These are phyloP conservation scores for Hamigera avellanea DNA, from an alignment of 495 filamentous ascomycete species.

Conservation along the genomic window DNA sequence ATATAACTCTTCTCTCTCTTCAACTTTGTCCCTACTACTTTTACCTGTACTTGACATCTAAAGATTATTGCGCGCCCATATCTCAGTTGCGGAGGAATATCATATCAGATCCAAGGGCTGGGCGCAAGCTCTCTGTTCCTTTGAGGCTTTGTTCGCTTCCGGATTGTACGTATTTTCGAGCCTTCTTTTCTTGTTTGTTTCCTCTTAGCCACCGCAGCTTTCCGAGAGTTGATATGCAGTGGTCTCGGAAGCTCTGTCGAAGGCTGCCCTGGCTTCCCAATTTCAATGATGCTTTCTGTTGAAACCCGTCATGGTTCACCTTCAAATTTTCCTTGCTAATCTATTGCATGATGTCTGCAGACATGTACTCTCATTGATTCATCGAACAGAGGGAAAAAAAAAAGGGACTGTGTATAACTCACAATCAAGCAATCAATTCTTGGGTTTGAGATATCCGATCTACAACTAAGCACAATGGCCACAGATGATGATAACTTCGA, in stretches of 20 bases:
- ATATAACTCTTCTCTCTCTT: constrained; percentile 8
- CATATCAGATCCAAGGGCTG: constrained; percentile 1
- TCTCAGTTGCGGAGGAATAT: too few relatives aligned
- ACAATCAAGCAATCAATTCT: constrained; percentile 21
- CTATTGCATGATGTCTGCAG: constrained; percentile 24
- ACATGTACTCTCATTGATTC: constrained; percentile 34
- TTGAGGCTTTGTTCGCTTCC: constrained; percentile 15
- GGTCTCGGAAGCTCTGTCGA: too few relatives aligned
- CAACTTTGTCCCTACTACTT: background rate
- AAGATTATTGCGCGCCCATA: background rate
- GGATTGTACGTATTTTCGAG: constrained; percentile 37
- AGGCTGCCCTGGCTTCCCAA: too few relatives aligned
- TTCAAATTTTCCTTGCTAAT: constrained; percentile 28
- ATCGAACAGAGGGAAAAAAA: constrained; percentile 17
- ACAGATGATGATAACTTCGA: constrained; percentile 87
- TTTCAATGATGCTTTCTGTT: background rate
- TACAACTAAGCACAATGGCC: constrained; percentile 49
- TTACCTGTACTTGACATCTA: constrained; percentile 29
- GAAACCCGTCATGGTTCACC: constrained; percentile 3
- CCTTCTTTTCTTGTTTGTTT: constrained; percentile 13
- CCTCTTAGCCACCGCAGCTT: too few relatives aligned
- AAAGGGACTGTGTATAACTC: constrained; percentile 27
- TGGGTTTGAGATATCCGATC: constrained; percentile 14
- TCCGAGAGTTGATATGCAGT: too few relatives aligned
- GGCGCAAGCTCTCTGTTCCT: constrained; percentile 14